Evolutionary conservation across 2,329 filamentous ascomycete genomes (phyloP).

Genomic region (Alternaria ventricosa): DNA sequence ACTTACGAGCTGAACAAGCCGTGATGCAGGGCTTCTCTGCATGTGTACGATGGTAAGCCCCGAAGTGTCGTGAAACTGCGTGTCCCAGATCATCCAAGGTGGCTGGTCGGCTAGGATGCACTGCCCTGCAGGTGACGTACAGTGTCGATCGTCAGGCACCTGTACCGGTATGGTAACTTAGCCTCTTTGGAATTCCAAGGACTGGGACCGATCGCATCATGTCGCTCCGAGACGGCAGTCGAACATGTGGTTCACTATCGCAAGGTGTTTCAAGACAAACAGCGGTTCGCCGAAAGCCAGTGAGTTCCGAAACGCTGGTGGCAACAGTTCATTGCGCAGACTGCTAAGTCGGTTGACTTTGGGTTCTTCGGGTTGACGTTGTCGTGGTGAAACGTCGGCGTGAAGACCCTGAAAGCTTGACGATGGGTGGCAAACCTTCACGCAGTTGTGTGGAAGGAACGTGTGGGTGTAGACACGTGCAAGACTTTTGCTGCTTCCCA

Average conservation of each 20-base stretch:
- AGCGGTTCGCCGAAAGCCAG: background rate
- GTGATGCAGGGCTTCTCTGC: background rate
- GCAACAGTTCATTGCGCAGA: background rate
- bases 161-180: background rate
- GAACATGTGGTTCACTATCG: background rate
- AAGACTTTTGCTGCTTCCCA: background rate
- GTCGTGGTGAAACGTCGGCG: background rate
- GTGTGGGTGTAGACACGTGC: background rate
- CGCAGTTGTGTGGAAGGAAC: background rate
- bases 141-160: background rate
- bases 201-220: background rate
- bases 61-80: background rate
- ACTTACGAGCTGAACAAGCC: background rate
- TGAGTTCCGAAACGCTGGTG: constrained; percentile 11
- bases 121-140: background rate
- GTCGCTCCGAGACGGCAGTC: background rate
- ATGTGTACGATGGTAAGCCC: background rate
- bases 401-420: background rate
- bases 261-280: background rate
- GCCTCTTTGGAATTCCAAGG: background rate
- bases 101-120: background rate
- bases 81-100: background rate
- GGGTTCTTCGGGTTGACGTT: background rate
- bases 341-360: background rate
- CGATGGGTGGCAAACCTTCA: background rate